These are phyloP conservation scores for Ganoderma lingzhi DNA, from an alignment of 1,284 basidiomycete genomes.

Conservation along the genomic window DNA sequence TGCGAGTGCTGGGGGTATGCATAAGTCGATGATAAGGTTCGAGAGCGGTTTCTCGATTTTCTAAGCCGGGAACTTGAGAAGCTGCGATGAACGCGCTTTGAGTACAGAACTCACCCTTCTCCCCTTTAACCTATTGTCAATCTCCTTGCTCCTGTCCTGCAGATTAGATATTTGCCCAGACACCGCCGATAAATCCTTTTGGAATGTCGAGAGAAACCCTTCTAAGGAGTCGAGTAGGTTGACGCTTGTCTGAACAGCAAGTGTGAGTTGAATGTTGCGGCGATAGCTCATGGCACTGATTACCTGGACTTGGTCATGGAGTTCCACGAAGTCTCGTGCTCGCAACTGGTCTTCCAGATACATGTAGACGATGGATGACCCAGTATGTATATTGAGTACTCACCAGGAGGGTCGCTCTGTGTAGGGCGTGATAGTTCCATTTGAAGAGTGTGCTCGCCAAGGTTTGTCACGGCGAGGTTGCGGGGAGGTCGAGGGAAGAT, in stretches of 20 bases:
- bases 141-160: conserved; percentile 88
- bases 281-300: conserved; percentile 16
- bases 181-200: conserved; percentile 91
- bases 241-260: conserved; percentile 67
- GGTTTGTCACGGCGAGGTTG: neutral
- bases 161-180: conserved; percentile 96
- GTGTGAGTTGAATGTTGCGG: conserved; percentile 16
- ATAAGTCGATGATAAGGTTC: conserved; percentile 81
- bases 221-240: conserved; percentile 86
- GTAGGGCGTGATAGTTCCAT: neutral
- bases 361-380: conserved; percentile 8
- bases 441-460: neutral
- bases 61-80: conserved; percentile 48
- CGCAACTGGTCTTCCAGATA: conserved; percentile 39
- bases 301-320: conserved; percentile 84
- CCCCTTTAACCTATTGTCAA: conserved; percentile 87
- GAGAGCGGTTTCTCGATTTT: conserved; percentile 90
- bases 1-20: conserved; percentile 84
- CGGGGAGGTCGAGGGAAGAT: neutral
- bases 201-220: conserved; percentile 93
- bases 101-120: conserved; percentile 67
- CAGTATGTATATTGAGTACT: neutral
- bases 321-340: conserved; percentile 80
- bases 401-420: conserved; percentile 22
- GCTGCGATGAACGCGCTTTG: neutral